These are phyloP conservation scores for Penicillium griseofulvum DNA, from an alignment of 2,329 filamentous ascomycete genomes.

Conservation along the genomic window DNA sequence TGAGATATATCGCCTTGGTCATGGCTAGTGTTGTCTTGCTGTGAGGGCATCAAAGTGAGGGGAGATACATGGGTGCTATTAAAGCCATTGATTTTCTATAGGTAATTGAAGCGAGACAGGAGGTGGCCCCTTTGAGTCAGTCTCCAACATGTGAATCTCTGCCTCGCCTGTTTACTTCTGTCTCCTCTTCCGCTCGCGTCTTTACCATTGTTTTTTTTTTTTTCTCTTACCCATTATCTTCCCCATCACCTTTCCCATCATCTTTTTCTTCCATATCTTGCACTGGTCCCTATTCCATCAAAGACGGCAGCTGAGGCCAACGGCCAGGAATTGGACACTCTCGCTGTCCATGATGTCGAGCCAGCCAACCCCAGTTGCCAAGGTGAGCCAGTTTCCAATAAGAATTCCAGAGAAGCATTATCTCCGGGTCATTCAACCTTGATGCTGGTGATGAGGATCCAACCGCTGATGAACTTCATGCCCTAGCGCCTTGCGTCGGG, in stretches of 20 bases:
- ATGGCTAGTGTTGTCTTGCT: neutral
- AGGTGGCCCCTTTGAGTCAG: neutral
- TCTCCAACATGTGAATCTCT: neutral
- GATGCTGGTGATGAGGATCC: neutral
- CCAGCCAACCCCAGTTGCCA: neutral
- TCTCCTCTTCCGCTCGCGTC: neutral
- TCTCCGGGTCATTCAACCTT: neutral
- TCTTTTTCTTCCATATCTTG: neutral
- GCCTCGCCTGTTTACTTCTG: neutral
- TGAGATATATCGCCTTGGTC: neutral
- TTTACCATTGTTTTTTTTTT: neutral
- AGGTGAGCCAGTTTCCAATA: neutral
- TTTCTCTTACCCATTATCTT: no score
- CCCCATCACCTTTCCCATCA: no score
- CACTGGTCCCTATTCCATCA: neutral
- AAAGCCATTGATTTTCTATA: neutral
- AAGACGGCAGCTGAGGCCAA: neutral
- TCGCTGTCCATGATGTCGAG: neutral
- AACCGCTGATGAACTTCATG: neutral
- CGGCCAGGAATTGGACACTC: neutral
- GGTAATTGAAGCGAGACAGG: neutral
- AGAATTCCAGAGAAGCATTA: no score
- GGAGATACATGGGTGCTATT: neutral
- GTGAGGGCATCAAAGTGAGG: neutral
- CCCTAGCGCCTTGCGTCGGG: constrained; percentile 23